Conservation (phyloP, 441 rosid species). For the Biscutella laevigata region DNA sequence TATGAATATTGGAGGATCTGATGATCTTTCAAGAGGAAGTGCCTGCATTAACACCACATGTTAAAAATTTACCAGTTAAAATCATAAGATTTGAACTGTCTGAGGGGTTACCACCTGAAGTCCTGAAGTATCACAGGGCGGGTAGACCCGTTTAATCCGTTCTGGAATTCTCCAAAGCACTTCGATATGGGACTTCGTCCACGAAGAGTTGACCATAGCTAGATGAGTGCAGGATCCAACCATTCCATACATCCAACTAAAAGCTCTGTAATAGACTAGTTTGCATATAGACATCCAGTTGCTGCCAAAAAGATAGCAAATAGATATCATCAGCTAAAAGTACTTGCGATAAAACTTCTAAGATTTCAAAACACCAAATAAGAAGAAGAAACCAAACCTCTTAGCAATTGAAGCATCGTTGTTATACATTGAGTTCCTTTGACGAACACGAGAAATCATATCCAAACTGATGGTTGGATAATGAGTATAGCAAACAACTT, state of each 20-base stretch:
- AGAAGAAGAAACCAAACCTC: conserved; percentile 37
- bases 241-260: conserved; percentile 78
- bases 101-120: conserved; percentile 53
- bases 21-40: conserved; percentile 65
- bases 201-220: conserved; percentile 91
- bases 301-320: conserved; percentile 30
- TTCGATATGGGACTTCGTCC: conserved; percentile 80
- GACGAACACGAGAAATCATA: conserved; percentile 79
- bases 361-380: neutral
- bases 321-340: neutral
- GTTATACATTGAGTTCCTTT: conserved; percentile 66
- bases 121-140: conserved; percentile 89
- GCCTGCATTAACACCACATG: conserved; percentile 34
- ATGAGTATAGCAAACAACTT: conserved; percentile 84
- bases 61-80: conserved; percentile 11
- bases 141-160: conserved; percentile 66
- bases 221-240: conserved; percentile 79
- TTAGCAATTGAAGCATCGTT: conserved; percentile 56
- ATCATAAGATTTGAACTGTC: neutral
- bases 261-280: conserved; percentile 55
- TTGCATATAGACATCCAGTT: conserved; percentile 67
- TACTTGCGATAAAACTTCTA: neutral
- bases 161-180: conserved; percentile 69
- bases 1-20: conserved; percentile 48
- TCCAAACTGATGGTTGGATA: conserved; percentile 89